Base-by-base conservation (phyloP, 1,284 basidiomycete species). In the Cutaneotrichosporon dermatis region DNA sequence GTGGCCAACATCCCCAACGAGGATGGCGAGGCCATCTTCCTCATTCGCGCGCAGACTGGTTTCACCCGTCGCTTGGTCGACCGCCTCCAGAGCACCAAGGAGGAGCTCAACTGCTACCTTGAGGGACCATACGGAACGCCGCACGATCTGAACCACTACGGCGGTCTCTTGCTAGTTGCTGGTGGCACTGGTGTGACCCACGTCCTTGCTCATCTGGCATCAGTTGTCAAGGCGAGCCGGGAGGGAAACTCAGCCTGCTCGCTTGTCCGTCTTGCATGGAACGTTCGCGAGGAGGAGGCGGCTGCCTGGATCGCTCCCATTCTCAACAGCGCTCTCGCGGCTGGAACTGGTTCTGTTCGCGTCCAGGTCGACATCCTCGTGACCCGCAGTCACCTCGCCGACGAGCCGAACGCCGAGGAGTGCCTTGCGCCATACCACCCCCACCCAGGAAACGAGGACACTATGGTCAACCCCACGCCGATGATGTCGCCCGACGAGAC, bases 31-130 rank as follows among this genome's bases (percentile, higher is more conserved):
- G 76, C 65, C 15, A 73, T 80, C 2, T 85, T 85, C 72, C 73
- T 85, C 48, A 74, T 85, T 49, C 74, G 79, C 11, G 80, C 79
- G 10, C 73, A 79, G 36, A 66, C 76, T 35, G 85, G 85, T 5
- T 55, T 80, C 83, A 68, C 85, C 82, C 40, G 77, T 15, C 53
- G 42, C 57, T 69, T 60, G 49, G 57, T 44, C 39, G 53, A 46
- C 64, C 71, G 52, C 55, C 64, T 56, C 43, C 53, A 59, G 67
- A 50, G 68, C 68, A 69, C 41, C 40, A 49, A 57, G 16, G 52
- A 55, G 42, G 61, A 67, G 35, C 63, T 74, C 16, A 59, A 59
- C 36, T 69, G 69, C 12, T 67, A 65, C 33, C 57, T 76, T 10
- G 76, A 78, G 35, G 76, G 76, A 4, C 75, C 76, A 4, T 76